A percentile compares a stretch with the other conserved stretches of the same genome.
Conservation (phyloP, 192 early-diverging fungal species). For the Backusella australiensis region DNA sequence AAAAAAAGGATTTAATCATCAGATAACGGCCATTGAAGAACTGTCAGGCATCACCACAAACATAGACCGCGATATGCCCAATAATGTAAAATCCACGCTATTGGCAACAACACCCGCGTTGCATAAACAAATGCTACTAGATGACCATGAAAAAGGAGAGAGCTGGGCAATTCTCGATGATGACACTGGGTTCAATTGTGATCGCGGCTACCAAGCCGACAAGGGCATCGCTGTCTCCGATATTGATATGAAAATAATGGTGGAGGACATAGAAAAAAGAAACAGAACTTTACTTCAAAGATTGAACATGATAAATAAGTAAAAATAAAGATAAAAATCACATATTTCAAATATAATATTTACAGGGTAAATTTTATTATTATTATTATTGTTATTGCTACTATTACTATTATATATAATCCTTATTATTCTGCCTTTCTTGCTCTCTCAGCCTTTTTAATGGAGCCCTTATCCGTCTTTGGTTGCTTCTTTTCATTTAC, state of each 20-base stretch:
- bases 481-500: constrained; percentile 34
- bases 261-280: neutral
- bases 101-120: neutral
- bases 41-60: neutral
- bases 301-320: neutral
- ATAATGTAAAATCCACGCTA: neutral
- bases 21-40: neutral
- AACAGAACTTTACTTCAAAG: neutral
- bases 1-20: neutral
- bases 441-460: constrained; percentile 56
- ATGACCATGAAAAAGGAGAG: neutral
- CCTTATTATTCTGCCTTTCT: constrained; percentile 28
- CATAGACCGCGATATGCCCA: neutral
- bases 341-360: too few species aligned
- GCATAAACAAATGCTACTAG: neutral
- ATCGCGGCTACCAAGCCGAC: neutral
- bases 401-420: neutral
- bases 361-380: too few species aligned
- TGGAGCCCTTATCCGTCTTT: constrained; percentile 50
- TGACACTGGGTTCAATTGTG: neutral
- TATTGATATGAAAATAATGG: neutral
- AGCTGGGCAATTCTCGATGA: neutral
- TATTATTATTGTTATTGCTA: too few species aligned
- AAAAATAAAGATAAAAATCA: too few species aligned
- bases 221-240: neutral